Conservation (phyloP, 2,329 filamentous ascomycete species). For the Pseudogymnoascus verrucosus region DNA sequence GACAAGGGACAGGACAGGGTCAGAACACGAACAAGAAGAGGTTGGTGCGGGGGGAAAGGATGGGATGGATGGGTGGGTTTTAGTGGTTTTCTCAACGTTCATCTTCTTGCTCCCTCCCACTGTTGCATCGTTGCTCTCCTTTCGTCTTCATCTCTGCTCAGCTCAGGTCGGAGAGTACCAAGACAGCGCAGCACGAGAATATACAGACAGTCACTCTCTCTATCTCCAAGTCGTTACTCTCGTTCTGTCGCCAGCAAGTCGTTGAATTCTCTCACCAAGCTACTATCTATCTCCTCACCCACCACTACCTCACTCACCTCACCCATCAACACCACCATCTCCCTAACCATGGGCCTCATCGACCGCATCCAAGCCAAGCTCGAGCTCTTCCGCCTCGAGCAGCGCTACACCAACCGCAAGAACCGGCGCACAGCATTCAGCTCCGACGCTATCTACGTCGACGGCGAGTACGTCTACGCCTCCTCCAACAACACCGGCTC, state of each 20-base stretch:
- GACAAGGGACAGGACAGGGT: not conserved
- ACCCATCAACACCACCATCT: not conserved
- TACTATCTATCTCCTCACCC: not conserved
- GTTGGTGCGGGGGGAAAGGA: not conserved
- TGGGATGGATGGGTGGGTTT: not conserved
- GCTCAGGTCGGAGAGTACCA: not conserved
- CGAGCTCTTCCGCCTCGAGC: slow-evolving; percentile 90
- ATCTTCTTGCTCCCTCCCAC: not conserved
- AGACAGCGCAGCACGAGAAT: not conserved
- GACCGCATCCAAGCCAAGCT: slow-evolving; percentile 60
- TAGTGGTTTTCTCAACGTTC: slow-evolving; percentile 6
- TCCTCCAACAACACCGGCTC: slow-evolving; percentile 34
- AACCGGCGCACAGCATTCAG: slow-evolving; percentile 80
- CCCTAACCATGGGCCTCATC: slow-evolving; percentile 32
- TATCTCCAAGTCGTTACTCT: not conserved
- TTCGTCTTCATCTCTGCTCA: not conserved
- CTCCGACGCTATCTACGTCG: slow-evolving; percentile 83
- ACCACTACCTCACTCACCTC: not conserved
- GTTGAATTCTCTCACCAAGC: not conserved
- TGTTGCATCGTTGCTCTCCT: not conserved
- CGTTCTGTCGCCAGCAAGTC: not conserved
- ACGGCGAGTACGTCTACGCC: slow-evolving; percentile 89
- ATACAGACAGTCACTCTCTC: slow-evolving; percentile 5
- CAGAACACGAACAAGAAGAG: not conserved
- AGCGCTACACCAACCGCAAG: slow-evolving; percentile 87